phyloP scores from a whole-genome alignment of 2,329 filamentous ascomycete species.

The Monosporascus ibericus region DNA sequence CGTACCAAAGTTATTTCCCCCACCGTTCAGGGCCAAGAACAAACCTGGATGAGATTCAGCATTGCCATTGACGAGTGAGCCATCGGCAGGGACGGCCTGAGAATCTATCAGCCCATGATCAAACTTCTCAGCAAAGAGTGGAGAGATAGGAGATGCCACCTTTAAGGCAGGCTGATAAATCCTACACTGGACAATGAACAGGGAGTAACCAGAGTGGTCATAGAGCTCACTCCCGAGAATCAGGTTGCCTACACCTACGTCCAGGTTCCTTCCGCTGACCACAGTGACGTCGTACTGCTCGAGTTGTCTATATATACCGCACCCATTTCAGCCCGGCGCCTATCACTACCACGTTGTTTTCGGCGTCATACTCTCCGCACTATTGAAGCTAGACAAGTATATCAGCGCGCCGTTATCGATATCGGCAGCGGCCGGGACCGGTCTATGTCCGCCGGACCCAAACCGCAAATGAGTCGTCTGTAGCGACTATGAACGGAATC shows the following conservation, averaged over 20 bases:
- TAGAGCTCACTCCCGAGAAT: constrained; percentile 4
- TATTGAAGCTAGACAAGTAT: too few relatives aligned
- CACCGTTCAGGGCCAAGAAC: constrained; percentile 10
- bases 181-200: neutral
- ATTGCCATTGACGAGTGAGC: constrained; percentile 7
- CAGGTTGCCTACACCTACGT: constrained; percentile 9
- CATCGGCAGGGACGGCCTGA: constrained; percentile 9
- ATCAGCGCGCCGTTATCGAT: constrained; percentile 5
- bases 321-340: constrained; percentile 7
- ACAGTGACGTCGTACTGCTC: constrained; percentile 6
- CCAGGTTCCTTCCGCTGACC: constrained; percentile 6
- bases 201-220: neutral
- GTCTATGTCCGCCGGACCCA: constrained; percentile 4
- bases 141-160: constrained; percentile 18
- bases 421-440: constrained; percentile 1
- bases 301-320: constrained; percentile 7
- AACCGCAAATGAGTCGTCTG: constrained; percentile 1
- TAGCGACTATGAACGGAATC: neutral
- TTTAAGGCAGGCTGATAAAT: constrained; percentile 4
- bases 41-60: constrained; percentile 1
- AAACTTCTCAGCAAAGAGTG: constrained; percentile 9
- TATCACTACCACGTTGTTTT: neutral
- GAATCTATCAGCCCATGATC: neutral
- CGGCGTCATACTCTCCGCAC: neutral
- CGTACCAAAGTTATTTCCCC: constrained; percentile 10